These are phyloP conservation scores for Plasmopara viticola DNA, from an alignment of 352 stramenopile species.

Conservation along the genomic window DNA sequence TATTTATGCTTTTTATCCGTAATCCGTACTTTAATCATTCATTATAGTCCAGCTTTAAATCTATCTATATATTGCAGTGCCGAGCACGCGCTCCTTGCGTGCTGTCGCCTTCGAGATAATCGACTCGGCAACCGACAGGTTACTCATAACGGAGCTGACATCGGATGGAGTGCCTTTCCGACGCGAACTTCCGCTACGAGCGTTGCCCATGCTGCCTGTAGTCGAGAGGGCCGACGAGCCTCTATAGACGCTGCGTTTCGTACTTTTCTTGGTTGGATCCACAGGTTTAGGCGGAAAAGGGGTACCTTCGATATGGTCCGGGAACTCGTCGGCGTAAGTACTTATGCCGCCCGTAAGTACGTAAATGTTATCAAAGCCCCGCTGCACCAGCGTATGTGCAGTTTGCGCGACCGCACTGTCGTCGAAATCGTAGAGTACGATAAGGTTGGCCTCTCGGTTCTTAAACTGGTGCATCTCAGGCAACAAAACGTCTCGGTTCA, in stretches of 20 bases:
- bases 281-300: constrained; percentile 47
- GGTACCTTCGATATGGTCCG: constrained; percentile 60
- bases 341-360: constrained; percentile 61
- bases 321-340: constrained; percentile 57
- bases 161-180: no score
- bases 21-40: no score
- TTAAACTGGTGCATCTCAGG: constrained; percentile 78
- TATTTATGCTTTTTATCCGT: no score
- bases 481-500: constrained; percentile 58
- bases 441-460: constrained; percentile 67
- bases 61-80: constrained; percentile 47
- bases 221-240: constrained; percentile 13
- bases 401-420: constrained; percentile 57
- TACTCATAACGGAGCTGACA: constrained; percentile 16
- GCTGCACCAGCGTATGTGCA: constrained; percentile 65
- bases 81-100: constrained; percentile 48
- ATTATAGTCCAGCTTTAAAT: no score
- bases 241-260: constrained; percentile 52
- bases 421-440: constrained; percentile 76
- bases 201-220: no score
- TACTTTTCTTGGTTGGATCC: constrained; percentile 45
- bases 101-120: constrained; percentile 68
- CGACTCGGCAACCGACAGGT: constrained; percentile 56
- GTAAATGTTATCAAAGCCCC: constrained; percentile 82
- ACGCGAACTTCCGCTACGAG: no score